phyloP scores from a whole-genome alignment of 345 rosid genomes.

The Eutrema yunnanense region DNA sequence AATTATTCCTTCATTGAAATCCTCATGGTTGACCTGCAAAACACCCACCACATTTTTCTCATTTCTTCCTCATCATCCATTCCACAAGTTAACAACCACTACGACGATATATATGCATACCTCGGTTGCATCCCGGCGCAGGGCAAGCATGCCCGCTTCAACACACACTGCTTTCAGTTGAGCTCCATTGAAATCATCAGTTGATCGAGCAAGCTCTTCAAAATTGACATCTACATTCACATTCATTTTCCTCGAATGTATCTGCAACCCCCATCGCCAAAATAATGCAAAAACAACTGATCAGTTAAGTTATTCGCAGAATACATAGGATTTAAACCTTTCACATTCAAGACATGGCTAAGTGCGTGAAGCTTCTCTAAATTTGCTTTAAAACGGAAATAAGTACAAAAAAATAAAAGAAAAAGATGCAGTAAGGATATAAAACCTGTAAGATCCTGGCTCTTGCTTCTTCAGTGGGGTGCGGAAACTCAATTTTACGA shows the following conservation, averaged over 20 bases:
- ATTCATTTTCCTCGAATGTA: constrained; percentile 92
- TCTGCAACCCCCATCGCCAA: constrained; percentile 28
- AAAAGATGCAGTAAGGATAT: neutral
- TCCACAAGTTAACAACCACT: neutral
- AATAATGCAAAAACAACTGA: neutral
- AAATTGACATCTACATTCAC: constrained; percentile 81
- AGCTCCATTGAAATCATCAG: constrained; percentile 91
- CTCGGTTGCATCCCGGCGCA: constrained; percentile 89
- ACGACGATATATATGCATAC: neutral
- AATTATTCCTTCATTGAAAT: too few species aligned
- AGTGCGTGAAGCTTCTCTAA: too few species aligned
- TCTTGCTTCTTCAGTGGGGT: constrained; percentile 90
- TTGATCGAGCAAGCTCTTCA: constrained; percentile 88
- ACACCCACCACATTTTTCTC: neutral
- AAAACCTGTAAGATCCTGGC: constrained; percentile 75
- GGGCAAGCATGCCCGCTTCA: constrained; percentile 98
- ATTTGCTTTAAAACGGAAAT: too few species aligned
- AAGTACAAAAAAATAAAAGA: too few species aligned
- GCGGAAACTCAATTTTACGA: constrained; percentile 91
- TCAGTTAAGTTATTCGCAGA: neutral
- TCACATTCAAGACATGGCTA: neutral
- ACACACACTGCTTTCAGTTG: constrained; percentile 91
- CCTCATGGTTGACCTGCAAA: constrained; percentile 79
- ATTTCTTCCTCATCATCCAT: neutral
- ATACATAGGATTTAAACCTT: neutral